Evolutionary conservation across 371 early-diverging fungal species (phyloP).

Genomic region (Mortierella sp.): DNA sequence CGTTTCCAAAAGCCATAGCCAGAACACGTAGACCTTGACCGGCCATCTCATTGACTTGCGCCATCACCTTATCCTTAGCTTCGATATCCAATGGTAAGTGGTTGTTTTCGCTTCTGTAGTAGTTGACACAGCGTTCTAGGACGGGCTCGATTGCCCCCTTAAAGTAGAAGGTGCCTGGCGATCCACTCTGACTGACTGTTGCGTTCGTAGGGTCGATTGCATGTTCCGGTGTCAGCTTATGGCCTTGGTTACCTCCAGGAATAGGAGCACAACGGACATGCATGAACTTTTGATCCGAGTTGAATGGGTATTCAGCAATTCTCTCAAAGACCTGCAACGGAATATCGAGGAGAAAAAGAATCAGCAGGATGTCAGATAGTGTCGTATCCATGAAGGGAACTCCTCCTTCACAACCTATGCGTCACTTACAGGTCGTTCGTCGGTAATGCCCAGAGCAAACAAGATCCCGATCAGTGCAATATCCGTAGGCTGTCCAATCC

Average conservation of each 20-base stretch:
- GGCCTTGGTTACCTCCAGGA: conserved; percentile 22
- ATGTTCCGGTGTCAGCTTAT: conserved; percentile 44
- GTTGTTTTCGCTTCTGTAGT: conserved; percentile 60
- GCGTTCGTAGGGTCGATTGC: conserved; percentile 51
- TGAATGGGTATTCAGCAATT: conserved; percentile 86
- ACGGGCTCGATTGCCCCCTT: conserved; percentile 85
- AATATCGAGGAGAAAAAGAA: conserved; percentile 1
- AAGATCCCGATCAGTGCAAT: conserved; percentile 83
- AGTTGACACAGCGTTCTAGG: conserved; percentile 72
- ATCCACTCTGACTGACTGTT: conserved; percentile 43
- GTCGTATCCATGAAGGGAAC: no score
- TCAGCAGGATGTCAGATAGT: neutral
- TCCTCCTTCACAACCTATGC: neutral
- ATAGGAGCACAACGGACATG: conserved; percentile 63
- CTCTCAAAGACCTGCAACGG: conserved; percentile 59
- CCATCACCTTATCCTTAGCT: conserved; percentile 61
- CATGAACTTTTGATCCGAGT: conserved; percentile 94
- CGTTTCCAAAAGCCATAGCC: conserved; percentile 80
- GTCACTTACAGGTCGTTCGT: conserved; percentile 70
- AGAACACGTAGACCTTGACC: conserved; percentile 89
- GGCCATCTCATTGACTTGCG: conserved; percentile 78
- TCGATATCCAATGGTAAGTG: conserved; percentile 57
- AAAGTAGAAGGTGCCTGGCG: conserved; percentile 60
- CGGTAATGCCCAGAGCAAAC: conserved; percentile 58
- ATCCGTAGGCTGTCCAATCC: conserved; percentile 88